These are phyloP conservation scores for Melampsora occidentalis DNA, from an alignment of 1,284 basidiomycete species.

Conservation along the genomic window DNA sequence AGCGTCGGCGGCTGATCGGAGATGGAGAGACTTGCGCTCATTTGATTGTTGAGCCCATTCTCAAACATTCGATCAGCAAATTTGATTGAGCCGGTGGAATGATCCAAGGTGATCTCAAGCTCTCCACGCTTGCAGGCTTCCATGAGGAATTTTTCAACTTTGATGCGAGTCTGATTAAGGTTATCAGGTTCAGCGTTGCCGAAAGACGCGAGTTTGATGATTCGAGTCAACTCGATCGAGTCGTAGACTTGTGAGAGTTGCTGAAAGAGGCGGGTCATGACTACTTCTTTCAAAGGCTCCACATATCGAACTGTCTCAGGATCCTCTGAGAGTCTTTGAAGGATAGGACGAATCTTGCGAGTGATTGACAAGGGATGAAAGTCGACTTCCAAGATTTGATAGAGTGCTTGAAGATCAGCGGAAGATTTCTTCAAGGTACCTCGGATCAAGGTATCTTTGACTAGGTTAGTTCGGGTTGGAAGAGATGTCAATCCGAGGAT, in stretches of 20 bases:
- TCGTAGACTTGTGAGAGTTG: constrained; percentile 94
- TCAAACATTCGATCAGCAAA: constrained; percentile 62
- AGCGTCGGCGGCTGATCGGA: constrained; percentile 55
- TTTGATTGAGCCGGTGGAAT: constrained; percentile 76
- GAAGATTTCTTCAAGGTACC: constrained; percentile 79
- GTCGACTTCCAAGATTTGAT: constrained; percentile 85
- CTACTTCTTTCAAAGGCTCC: constrained; percentile 82
- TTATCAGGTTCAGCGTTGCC: constrained; percentile 67
- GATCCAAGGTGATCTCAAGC: constrained; percentile 83
- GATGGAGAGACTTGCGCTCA: constrained; percentile 29
- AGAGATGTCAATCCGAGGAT: constrained; percentile 80
- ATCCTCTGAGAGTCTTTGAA: constrained; percentile 63
- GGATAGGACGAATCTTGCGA: constrained; percentile 74
- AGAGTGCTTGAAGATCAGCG: constrained; percentile 74
- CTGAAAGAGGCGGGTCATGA: constrained; percentile 87
- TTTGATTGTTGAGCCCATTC: constrained; percentile 25
- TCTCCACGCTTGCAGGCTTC: constrained; percentile 85
- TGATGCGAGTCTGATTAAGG: constrained; percentile 49
- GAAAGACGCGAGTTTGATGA: constrained; percentile 64
- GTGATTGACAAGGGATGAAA: constrained; percentile 93
- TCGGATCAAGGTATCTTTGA: constrained; percentile 80
- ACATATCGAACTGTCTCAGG: constrained; percentile 67
- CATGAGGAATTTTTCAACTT: constrained; percentile 71
- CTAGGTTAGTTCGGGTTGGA: constrained; percentile 79
- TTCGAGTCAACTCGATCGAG: constrained; percentile 73